A percentile compares a stretch with the other conserved stretches of the same genome.
Evolutionary conservation across 805 yeast genomes (phyloP).

Genomic region (Wickerhamiella lipophila): DNA sequence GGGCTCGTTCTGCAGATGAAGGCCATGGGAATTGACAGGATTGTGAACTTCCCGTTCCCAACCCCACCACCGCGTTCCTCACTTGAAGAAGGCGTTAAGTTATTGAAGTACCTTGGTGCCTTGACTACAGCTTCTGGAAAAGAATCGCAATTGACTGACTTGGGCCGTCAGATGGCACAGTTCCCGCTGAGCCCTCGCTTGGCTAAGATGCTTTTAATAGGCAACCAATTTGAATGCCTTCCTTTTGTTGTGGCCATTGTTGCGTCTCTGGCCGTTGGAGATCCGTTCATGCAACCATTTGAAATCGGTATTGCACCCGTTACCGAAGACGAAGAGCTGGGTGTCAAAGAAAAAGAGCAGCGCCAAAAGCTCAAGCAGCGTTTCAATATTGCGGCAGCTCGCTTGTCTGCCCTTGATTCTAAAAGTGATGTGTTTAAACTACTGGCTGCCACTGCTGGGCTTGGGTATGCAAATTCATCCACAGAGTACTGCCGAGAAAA

Average conservation of each 20-base stretch:
- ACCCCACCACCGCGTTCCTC: slow-evolving; percentile 68
- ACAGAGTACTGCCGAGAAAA: slow-evolving; percentile 42
- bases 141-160: slow-evolving; percentile 48
- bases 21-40: slow-evolving; percentile 88
- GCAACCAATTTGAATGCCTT: slow-evolving; percentile 74
- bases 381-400: slow-evolving; percentile 45
- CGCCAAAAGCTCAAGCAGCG: slow-evolving; percentile 36
- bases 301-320: slow-evolving; percentile 7
- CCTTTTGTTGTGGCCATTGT: slow-evolving; percentile 86
- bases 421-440: slow-evolving; percentile 62
- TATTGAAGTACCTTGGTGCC: slow-evolving; percentile 69
- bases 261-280: slow-evolving; percentile 86
- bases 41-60: slow-evolving; percentile 89
- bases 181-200: slow-evolving; percentile 93
- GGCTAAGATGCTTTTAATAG: slow-evolving; percentile 76
- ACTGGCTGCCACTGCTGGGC: slow-evolving; percentile 76
- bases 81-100: slow-evolving; percentile 50
- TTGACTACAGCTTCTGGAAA: slow-evolving; percentile 33
- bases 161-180: slow-evolving; percentile 75
- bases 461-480: slow-evolving; percentile 47
- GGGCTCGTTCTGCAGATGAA: slow-evolving; percentile 94
- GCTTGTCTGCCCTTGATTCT: slow-evolving; percentile 57
- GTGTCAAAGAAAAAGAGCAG: slow-evolving; percentile 22
- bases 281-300: slow-evolving; percentile 50
- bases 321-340: slow-evolving; percentile 24